Evolutionary conservation across 1,284 basidiomycete genomes (phyloP), one percentile per base, ranked within the genome.

Genomic region (Uromyces viciae-fabae): DNA sequence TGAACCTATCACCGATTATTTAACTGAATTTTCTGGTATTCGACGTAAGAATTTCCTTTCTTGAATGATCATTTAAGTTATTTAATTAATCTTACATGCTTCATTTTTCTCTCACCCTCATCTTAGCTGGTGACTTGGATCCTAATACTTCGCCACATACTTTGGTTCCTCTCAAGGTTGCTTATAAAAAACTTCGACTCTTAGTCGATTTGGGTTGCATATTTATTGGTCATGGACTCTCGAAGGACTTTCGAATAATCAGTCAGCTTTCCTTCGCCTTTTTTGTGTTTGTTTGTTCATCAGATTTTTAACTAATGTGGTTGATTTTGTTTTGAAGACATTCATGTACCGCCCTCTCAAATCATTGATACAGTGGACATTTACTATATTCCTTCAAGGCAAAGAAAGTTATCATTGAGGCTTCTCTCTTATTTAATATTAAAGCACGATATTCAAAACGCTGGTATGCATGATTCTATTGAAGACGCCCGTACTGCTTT

Each of bases 211-310:
- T 92, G 28, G 95, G 95, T 7, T 99, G 97, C 85, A 92, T 95
- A 82, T 99, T 99, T 85, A 93, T 99, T 78, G 97, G 97, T 0
- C 96, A 99, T 84, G 97, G 97, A 0, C 89, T 99, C n/a, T 93
- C 94, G n/a, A 98, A 98, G 86, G 97, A 99, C 86, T 98, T 99
- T 87, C 90, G 97, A 15, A 99, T 97, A 81, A 98, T 99, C 87
- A 99, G 94, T 95, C 83, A 85, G 93, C 88, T 36, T 5, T 43
- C 14, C 49, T 36, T 31, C 71, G 4, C 28, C 15, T 33, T 11
- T 54, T n/a, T 64, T 56, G 25, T 25, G 0, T 40, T 5, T 42
- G 42, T 52, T 31, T 81, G 28, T 42, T 66, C 64, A 66, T 42
- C n/a, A 31, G 36, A 14, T 42, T 25, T 28, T 31, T 19, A 7